Evolutionary conservation across 2,329 filamentous ascomycete species (phyloP), one percentile per base, ranked within the genome.

Genomic region (Pseudogymnoascus sp.): DNA sequence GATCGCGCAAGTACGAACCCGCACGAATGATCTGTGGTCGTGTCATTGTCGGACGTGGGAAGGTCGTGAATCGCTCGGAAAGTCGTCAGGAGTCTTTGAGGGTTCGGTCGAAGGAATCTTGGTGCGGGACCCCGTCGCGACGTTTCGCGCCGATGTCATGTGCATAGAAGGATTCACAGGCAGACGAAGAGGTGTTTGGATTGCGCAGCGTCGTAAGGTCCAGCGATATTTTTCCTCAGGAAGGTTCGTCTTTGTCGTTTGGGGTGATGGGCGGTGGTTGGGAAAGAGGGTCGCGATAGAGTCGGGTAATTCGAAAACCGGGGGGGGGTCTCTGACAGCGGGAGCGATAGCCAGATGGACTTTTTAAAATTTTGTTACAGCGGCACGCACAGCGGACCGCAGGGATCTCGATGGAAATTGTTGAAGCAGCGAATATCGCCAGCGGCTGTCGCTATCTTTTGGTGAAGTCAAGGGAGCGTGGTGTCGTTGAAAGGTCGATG

Each of bases 11-110:
- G 40, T 59, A 66, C 77, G 66, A 75, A 82, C 81, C 81, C 71
- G 80, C 80, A 75, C 81, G 75, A 67, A 84, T 81, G 63, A 82
- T 82, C 63, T 81, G 78, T 69, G 81, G 81, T 68, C 81, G 77
- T 69, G 80, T 82, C 81, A 84, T 83, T 60, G 61, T 73, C 28
- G 38, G 16, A 5, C 3, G 16, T 44, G 60, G 12, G 28, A 16
- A 35, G 28, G 56, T 50, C 23, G 23, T 50, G 44, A 50, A 28
- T 50, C 6, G 12, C 21, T 28, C 23, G 12, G 44, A 23, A 23
- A 50, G 44, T 50, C 44, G 44, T 50, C 44, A 50, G 44, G 44
- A 50, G 44, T 50, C 44, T 25, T 50, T 28, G 44, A 28, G 21
- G 44, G 44, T 12, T 50, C 21, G 44, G 23, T 50, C 44, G 23